phyloP scores from a whole-genome alignment of 208 protist species.

The Trypanosoma platydactyli region DNA sequence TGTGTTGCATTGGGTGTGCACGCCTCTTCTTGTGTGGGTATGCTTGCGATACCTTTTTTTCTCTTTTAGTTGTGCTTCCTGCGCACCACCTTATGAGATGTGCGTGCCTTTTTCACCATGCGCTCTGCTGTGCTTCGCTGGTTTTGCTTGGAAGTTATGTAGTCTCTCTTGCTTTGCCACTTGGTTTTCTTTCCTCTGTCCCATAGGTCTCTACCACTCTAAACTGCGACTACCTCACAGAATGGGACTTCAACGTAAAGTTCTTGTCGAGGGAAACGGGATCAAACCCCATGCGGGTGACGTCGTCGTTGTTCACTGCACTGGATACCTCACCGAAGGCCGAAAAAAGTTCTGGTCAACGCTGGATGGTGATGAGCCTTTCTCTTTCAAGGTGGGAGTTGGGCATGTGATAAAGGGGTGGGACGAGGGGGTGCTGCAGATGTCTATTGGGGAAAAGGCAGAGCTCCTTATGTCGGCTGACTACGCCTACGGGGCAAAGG shows the following conservation, averaged over 20 bases:
- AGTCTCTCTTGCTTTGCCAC: constrained; percentile 20
- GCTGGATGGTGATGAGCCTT: constrained; percentile 80
- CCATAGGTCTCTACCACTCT: no score
- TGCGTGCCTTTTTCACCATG: not conserved
- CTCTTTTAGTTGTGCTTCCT: no score
- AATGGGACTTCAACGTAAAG: constrained; percentile 77
- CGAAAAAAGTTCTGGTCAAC: constrained; percentile 92
- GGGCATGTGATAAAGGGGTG: constrained; percentile 95
- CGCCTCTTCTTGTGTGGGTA: no score
- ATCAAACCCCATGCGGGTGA: constrained; percentile 58
- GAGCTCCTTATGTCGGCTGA: constrained; percentile 80
- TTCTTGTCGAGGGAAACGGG: constrained; percentile 69
- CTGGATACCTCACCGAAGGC: constrained; percentile 82
- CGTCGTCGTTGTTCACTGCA: constrained; percentile 87
- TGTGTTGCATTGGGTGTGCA: no score
- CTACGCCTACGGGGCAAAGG: constrained; percentile 83
- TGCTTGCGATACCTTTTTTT: not conserved
- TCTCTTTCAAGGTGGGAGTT: constrained; percentile 89
- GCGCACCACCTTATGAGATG: no score
- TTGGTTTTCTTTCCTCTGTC: constrained; percentile 18
- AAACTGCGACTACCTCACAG: not conserved
- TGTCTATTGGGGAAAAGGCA: constrained; percentile 78
- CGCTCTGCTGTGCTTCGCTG: not conserved
- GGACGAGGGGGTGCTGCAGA: constrained; percentile 93
- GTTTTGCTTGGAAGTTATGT: not conserved